Conservation (phyloP, 1,284 basidiomycete genomes). For the Omphalotus olearius region DNA sequence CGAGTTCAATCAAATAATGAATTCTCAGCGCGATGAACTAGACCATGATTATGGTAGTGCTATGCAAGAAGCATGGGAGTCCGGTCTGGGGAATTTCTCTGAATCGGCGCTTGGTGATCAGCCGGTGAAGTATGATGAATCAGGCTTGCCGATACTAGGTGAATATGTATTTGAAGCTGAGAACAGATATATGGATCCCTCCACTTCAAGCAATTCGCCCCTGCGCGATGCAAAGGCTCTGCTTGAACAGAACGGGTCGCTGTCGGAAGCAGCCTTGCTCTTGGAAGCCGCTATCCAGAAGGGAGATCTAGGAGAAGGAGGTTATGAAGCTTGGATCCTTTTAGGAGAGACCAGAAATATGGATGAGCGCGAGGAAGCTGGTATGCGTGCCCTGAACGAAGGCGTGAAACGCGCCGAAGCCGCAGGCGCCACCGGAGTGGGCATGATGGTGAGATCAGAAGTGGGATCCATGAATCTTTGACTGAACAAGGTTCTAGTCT, state of each 20-base stretch:
- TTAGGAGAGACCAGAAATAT: conserved; percentile 93
- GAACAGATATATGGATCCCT: conserved; percentile 66
- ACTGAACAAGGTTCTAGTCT: conserved; percentile 46
- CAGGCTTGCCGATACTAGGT: conserved; percentile 69
- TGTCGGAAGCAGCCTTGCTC: conserved; percentile 81
- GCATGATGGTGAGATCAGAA: conserved; percentile 69
- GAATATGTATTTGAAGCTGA: conserved; percentile 69
- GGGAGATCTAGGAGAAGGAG: conserved; percentile 72
- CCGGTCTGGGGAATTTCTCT: conserved; percentile 40
- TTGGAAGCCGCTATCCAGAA: conserved; percentile 86
- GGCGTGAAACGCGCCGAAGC: conserved; percentile 64
- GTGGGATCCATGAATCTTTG: conserved; percentile 4
- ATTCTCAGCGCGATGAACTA: conserved; percentile 56
- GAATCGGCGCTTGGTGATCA: conserved; percentile 32
- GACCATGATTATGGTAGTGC: conserved; percentile 54
- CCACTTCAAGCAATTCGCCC: conserved; percentile 48
- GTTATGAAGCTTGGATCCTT: conserved; percentile 90
- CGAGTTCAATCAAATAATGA: conserved; percentile 82
- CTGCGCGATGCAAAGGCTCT: conserved; percentile 70
- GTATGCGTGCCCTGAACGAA: conserved; percentile 71
- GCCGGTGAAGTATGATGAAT: conserved; percentile 54
- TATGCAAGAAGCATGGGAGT: conserved; percentile 65
- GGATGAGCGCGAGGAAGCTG: conserved; percentile 87
- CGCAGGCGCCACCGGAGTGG: conserved; percentile 62
- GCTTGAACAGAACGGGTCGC: conserved; percentile 74